Conservation (phyloP, 1,284 basidiomycete species). For the Malassezia brasiliensis region DNA sequence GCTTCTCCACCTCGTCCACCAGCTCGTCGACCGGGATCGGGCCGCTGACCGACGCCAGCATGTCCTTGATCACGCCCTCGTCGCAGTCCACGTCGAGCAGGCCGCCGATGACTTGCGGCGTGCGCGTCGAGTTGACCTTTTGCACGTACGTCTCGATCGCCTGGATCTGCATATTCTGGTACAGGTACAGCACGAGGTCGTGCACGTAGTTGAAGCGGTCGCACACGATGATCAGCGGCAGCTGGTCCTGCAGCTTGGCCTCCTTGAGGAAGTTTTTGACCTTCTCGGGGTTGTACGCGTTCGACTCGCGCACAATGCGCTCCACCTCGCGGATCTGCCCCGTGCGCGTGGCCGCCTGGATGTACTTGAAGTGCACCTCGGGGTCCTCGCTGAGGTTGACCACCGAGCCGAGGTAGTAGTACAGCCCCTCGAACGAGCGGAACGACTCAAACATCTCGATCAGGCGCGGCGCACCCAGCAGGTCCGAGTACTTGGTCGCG, state of each 20-base stretch:
- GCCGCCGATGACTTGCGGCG: slow-evolving; percentile 96
- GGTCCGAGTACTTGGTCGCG: slow-evolving; percentile 97
- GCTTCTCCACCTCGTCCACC: slow-evolving; percentile 65
- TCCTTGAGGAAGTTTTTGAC: slow-evolving; percentile 99
- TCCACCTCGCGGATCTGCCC: slow-evolving; percentile 98
- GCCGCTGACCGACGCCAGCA: slow-evolving; percentile 86
- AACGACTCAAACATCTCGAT: slow-evolving; percentile 98
- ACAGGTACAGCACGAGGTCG: slow-evolving; percentile 94
- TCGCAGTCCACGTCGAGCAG: slow-evolving; percentile 94
- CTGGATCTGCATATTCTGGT: slow-evolving; percentile 91
- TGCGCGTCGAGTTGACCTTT: slow-evolving; percentile 89
- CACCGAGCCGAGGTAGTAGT: slow-evolving; percentile 93
- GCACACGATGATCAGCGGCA: slow-evolving; percentile 98
- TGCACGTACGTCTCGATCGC: slow-evolving; percentile 99
- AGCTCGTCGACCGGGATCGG: slow-evolving; percentile 84
- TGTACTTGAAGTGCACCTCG: slow-evolving; percentile 99
- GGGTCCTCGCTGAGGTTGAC: slow-evolving; percentile 93
- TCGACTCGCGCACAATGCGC: slow-evolving; percentile 94
- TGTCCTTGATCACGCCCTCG: slow-evolving; percentile 85
- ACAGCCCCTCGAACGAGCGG: slow-evolving; percentile 95
- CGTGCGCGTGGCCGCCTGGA: slow-evolving; percentile 95
- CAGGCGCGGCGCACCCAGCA: slow-evolving; percentile 88
- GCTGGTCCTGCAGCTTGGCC: slow-evolving; percentile 88
- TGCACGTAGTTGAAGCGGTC: slow-evolving; percentile 99
- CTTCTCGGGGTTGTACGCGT: slow-evolving; percentile 97